Evolutionary conservation across 495 filamentous ascomycete genomes (phyloP).

Genomic region (Lasiosphaeris hirsuta): DNA sequence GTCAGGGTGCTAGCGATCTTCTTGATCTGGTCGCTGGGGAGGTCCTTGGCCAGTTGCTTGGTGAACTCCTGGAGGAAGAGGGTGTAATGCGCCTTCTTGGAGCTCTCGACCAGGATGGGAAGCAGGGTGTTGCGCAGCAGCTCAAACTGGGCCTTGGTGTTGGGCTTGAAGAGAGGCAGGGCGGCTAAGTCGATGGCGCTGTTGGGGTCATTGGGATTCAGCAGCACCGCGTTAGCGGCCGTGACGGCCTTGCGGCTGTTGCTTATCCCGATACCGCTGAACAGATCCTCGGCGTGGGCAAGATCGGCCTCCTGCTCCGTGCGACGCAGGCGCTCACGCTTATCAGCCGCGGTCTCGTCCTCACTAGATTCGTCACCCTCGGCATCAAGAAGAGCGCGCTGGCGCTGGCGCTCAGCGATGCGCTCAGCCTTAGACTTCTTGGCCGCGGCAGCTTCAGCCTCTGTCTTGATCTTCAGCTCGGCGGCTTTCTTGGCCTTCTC

Average conservation of each 20-base stretch:
- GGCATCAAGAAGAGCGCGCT: constrained; percentile 46
- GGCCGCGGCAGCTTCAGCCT: constrained; percentile 84
- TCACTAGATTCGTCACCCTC: constrained; percentile 57
- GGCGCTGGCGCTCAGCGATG: constrained; percentile 69
- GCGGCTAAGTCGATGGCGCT: constrained; percentile 74
- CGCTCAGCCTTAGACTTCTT: constrained; percentile 90
- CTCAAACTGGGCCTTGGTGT: constrained; percentile 79
- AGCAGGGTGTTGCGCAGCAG: constrained; percentile 68
- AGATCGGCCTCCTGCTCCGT: constrained; percentile 88
- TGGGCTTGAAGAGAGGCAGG: constrained; percentile 83
- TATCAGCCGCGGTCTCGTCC: constrained; percentile 67
- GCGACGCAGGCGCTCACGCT: constrained; percentile 66
- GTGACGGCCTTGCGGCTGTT: constrained; percentile 58
- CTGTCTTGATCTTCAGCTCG: constrained; percentile 83
- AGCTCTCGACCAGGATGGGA: constrained; percentile 67
- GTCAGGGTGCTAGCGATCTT: constrained; percentile 85
- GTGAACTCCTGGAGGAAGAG: constrained; percentile 87
- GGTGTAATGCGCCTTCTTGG: constrained; percentile 86
- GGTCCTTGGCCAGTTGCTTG: constrained; percentile 82
- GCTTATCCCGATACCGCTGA: constrained; percentile 72
- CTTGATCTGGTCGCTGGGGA: constrained; percentile 89
- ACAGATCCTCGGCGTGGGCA: constrained; percentile 86
- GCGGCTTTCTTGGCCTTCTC: constrained; percentile 87
- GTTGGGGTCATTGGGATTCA: constrained; percentile 66
- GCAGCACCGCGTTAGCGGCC: constrained; percentile 60